These are phyloP conservation scores for Kingdonia uniflora DNA, from an alignment of 164 flowering plant genomes.

Conservation along the genomic window DNA sequence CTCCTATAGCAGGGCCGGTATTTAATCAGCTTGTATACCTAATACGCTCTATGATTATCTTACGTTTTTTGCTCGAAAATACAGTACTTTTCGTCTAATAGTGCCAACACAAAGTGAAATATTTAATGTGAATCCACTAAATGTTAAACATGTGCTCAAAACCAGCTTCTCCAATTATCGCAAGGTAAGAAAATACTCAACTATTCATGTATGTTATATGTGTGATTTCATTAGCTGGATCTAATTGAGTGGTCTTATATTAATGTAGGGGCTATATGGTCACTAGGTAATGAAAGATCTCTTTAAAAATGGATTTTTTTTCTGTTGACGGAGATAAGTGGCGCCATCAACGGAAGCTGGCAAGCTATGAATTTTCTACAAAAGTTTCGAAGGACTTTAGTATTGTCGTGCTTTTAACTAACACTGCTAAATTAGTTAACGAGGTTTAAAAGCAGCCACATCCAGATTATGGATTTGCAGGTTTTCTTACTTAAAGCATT, in stretches of 20 bases:
- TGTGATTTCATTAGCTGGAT: not conserved
- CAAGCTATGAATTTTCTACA: no score
- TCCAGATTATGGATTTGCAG: no score
- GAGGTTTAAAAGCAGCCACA: no score
- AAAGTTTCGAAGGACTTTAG: no score
- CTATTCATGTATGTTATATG: not conserved
- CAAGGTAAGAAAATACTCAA: conserved; percentile 15
- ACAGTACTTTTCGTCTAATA: conserved; percentile 22
- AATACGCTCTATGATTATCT: conserved; percentile 11
- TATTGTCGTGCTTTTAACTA: no score
- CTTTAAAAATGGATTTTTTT: no score
- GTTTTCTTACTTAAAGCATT: no score
- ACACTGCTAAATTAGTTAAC: no score
- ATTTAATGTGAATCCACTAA: conserved; percentile 27
- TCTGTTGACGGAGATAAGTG: no score
- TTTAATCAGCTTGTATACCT: conserved; percentile 28
- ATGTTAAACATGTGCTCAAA: conserved; percentile 37
- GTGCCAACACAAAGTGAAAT: conserved; percentile 21
- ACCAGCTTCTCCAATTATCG: conserved; percentile 30
- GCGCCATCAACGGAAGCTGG: no score
- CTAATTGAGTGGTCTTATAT: not conserved
- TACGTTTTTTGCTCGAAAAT: conserved; percentile 14
- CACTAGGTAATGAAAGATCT: not conserved
- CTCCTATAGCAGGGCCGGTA: conserved; percentile 30
- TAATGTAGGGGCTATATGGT: not conserved